Conservation (phyloP, 176 grass and related monocot species). For the Raddia distichophylla region DNA sequence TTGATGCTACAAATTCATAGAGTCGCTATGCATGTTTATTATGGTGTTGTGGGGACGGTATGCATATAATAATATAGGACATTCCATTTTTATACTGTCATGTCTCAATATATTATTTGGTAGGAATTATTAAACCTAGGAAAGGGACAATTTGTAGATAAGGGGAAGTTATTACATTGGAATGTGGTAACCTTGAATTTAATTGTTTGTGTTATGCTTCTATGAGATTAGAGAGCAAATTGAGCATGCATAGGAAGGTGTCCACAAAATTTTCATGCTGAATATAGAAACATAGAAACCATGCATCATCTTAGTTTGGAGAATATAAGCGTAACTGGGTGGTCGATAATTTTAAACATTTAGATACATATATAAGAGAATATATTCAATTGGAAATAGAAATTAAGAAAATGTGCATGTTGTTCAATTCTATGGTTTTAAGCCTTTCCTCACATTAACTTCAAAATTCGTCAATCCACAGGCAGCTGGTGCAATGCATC, state of each 20-base stretch:
- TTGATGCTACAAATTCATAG: background rate
- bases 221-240: background rate
- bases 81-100: background rate
- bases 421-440: background rate
- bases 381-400: background rate
- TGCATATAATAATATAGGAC: background rate
- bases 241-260: background rate
- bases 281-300: background rate
- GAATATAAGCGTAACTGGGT: background rate
- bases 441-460: background rate
- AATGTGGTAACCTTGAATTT: background rate
- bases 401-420: background rate
- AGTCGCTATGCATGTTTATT: background rate
- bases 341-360: too few species aligned
- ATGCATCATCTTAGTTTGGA: background rate
- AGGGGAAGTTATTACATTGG: background rate
- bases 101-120: background rate
- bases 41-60: background rate
- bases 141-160: background rate
- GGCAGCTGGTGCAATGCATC: slow-evolving; percentile 5
- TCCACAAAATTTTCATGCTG: background rate
- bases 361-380: background rate
- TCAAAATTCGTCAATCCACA: background rate
- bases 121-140: background rate
- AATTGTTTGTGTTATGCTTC: too few species aligned